phyloP scores from a whole-genome alignment of 306 rosid genomes.

The Hippophae tibetana region DNA sequence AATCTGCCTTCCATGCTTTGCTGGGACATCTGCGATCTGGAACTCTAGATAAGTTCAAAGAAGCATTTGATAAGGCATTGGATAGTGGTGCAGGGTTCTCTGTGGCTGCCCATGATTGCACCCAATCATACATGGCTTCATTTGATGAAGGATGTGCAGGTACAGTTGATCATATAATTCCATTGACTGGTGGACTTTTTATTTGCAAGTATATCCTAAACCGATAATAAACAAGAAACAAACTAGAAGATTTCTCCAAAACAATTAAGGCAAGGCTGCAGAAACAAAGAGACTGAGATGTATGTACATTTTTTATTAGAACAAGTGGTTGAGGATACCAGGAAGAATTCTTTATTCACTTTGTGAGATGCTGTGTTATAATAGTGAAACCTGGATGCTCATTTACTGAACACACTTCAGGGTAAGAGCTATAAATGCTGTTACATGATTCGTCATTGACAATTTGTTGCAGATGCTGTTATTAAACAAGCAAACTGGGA shows the following conservation, averaged over 20 bases:
- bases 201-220: background rate
- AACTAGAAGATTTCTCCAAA: too few relatives aligned
- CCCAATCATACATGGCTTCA: constrained; percentile 34
- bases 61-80: constrained; percentile 49
- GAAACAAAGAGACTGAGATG: too few relatives aligned
- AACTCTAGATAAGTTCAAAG: constrained; percentile 51
- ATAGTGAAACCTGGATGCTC: too few relatives aligned
- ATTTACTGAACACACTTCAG: too few relatives aligned
- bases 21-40: constrained; percentile 60
- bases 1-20: constrained; percentile 53
- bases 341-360: too few relatives aligned
- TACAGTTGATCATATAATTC: constrained; percentile 20
- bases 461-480: constrained; percentile 45
- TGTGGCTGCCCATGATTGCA: constrained; percentile 34
- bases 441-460: too few relatives aligned
- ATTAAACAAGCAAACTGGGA: constrained; percentile 62
- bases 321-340: too few relatives aligned
- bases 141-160: constrained; percentile 74
- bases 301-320: too few relatives aligned
- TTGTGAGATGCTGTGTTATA: too few relatives aligned
- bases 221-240: too few relatives aligned
- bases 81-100: constrained; percentile 71
- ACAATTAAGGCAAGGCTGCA: too few relatives aligned
- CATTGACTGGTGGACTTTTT: background rate
- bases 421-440: too few relatives aligned